Conservation (phyloP, 164 flowering plant species). For the Amborella trichopoda region DNA sequence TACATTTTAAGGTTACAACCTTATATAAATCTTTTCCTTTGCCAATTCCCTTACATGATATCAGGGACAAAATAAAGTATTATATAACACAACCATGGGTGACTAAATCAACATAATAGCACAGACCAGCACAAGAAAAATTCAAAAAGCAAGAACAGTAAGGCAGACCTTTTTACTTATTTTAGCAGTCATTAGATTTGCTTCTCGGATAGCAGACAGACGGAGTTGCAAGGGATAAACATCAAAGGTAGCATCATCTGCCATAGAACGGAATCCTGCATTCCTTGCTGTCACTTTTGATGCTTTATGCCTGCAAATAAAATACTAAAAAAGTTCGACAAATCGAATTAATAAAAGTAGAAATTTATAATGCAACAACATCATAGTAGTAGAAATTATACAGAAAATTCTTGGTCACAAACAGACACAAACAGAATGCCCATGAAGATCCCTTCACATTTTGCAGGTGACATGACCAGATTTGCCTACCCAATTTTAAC, state of each 20-base stretch:
- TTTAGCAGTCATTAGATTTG: slow-evolving; percentile 47
- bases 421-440: background rate
- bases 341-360: background rate
- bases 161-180: slow-evolving; percentile 71
- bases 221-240: slow-evolving; percentile 84
- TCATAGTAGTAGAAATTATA: background rate
- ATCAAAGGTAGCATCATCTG: slow-evolving; percentile 63
- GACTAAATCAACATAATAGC: background rate
- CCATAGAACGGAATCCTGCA: slow-evolving; percentile 36
- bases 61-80: background rate
- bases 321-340: slow-evolving; percentile 1
- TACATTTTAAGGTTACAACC: no score
- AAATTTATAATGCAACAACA: background rate
- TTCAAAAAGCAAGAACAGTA: slow-evolving; percentile 3
- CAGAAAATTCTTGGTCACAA: background rate
- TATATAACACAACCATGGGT: background rate
- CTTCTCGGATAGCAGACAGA: slow-evolving; percentile 49
- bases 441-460: background rate
- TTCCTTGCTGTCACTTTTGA: slow-evolving; percentile 40
- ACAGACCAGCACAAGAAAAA: background rate
- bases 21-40: no score
- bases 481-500: no score
- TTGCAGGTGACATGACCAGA: background rate
- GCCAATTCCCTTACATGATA: no score
- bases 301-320: slow-evolving; percentile 62